Percentiles rank a stretch among this genome's conserved stretches.
Evolutionary conservation across 192 early-diverging fungal species (phyloP).

Genomic region (Coemansia aciculifera): DNA sequence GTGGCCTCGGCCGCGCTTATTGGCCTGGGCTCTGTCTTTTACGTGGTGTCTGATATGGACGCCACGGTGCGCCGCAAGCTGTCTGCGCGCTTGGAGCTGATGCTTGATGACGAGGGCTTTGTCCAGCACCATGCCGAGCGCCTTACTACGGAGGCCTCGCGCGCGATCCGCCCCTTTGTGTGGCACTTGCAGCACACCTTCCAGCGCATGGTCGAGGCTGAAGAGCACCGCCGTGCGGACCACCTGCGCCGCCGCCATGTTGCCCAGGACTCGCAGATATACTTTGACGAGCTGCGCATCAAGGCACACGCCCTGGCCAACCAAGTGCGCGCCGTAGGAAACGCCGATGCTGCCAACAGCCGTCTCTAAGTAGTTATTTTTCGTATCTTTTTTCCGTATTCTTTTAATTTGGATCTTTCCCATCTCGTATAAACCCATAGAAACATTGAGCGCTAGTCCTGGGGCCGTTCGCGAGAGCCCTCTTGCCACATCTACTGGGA

Average conservation of each 20-base stretch:
- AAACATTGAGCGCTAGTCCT: background rate
- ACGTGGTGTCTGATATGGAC: conserved; percentile 70
- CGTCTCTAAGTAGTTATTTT: background rate
- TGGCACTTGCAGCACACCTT: conserved; percentile 71
- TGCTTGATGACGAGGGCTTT: conserved; percentile 56
- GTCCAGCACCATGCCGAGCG: conserved; percentile 64
- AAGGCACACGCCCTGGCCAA: conserved; percentile 60
- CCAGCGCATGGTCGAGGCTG: conserved; percentile 71
- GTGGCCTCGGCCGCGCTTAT: conserved; percentile 41
- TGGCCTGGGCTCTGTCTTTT: conserved; percentile 60
- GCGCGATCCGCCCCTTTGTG: conserved; percentile 65
- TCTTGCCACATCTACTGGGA: background rate
- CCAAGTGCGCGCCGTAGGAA: conserved; percentile 45
- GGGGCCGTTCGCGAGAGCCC: background rate
- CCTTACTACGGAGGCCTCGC: conserved; percentile 64
- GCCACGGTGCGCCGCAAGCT: conserved; percentile 71
- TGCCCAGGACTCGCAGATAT: conserved; percentile 66
- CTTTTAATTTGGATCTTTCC: background rate
- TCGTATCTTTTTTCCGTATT: background rate
- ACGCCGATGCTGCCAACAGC: background rate
- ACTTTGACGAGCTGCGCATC: conserved; percentile 64
- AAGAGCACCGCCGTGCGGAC: conserved; percentile 64
- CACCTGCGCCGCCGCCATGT: conserved; percentile 58
- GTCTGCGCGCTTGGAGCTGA: conserved; percentile 56
- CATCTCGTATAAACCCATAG: conserved; percentile 6